Base-by-base conservation (phyloP, 768 basidiomycete genomes). In the Tulasnella sp. region DNA sequence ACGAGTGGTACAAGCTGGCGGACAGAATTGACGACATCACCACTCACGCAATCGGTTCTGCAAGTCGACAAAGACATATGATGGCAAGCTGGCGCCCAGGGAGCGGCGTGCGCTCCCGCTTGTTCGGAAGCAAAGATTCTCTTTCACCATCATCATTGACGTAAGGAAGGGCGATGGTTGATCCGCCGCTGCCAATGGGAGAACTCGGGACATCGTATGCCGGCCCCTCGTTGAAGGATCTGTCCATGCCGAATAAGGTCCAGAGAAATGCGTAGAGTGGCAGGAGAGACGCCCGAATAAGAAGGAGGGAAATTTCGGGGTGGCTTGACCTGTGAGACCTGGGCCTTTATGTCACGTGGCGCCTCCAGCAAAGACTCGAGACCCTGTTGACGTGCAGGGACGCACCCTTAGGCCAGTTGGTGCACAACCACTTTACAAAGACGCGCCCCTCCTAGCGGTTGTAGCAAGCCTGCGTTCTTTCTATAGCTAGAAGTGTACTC, bases 1-100 rank as follows among this genome's bases (percentile, higher is more conserved):
- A n/a, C 29, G 53, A 34, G 41, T 7, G 19, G 10, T n/a, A 60
- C 41, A 34, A 12, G 15, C 12, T 24, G 12, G 3, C 49, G 22
- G 24, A 10, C 19, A 12, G 43, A 30, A n/a, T 31, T 9, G 12
- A 59, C 12, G 24, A 42, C 4, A 53, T 34, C 49, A n/a, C 11
- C 30, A 38, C 60, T 22, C 49, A 61, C 27, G 61, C 61, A 46
- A 64, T 60, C 21, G 64, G 64, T 50, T 65, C 64, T 29, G 62
- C 64, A 31, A 65, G 60, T 2, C 64, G 45, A 8, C 49, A 59
- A 11, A 62, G 9, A 31, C 59, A 63, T 19, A 65, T 22, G 15
- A 65, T 56, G 11, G 53, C 45, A 15, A 65, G 60, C 42, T 63
- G 62, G 17, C 59, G 53, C 21, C 53, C 44, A 4, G 64, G 64